Base-by-base conservation (phyloP, 1,284 basidiomycete species). In the Entoloma clypeatum region DNA sequence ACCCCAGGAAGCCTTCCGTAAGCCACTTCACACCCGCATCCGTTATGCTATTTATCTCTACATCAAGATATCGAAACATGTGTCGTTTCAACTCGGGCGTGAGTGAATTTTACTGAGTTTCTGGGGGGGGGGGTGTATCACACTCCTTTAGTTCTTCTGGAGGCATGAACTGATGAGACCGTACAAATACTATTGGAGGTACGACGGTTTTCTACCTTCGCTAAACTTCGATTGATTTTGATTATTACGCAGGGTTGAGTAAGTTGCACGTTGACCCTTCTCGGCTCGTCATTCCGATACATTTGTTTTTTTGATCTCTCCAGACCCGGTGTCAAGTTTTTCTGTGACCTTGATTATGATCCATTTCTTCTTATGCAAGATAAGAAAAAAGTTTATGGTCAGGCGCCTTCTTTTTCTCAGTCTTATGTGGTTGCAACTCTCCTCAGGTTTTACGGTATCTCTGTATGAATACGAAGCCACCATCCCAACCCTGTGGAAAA, bases 41-140 rank as follows among this genome's bases (percentile, higher is more conserved):
- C 25, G 16, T 6, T 40, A 22, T 47, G 45, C 25, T 37, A 38
- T 30, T 22, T 24, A 35, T 35, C 32, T 41, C 49, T n/a, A n/a
- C n/a, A n/a, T n/a, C n/a, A n/a, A 81, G 81, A 26, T 91, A 91
- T 56, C 81, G 86, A 37, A 89, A 91, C 50, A 90, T 95, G 92
- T 96, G 93, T 60, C 81, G 95, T 14, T 97, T 85, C 70, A 92
- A 96, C 63, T 92, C 89, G 41, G 92, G 92, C 24, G 91, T 92
- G 65, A 61, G 79, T 67, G 21, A 24, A n/a, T 10, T 22, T 25
- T 8, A 17, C 36, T 23, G 29, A 41, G 36, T 18, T 47, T 9
- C 24, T 41, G 18, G 31, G 24, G 27, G 19, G 11, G 16, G 4
- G 18, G 19, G 30, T 7, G 16, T 22, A 27, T 42, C 14, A 50